These are phyloP conservation scores for Spiraea crenata DNA, from an alignment of 331 rosid species.

Conservation along the genomic window DNA sequence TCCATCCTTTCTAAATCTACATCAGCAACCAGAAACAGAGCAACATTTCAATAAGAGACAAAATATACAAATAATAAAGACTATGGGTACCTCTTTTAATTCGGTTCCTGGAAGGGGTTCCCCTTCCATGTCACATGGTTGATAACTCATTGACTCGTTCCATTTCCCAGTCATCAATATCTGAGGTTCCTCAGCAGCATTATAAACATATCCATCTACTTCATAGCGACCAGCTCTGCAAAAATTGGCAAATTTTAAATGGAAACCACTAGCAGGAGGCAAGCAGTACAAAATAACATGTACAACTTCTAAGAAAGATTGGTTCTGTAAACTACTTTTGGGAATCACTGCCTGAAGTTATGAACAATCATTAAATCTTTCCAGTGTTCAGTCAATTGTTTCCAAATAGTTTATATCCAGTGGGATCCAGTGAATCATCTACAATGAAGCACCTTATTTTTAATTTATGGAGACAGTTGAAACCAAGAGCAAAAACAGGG, in stretches of 20 bases:
- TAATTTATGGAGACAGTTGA: not conserved
- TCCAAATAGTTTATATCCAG: not conserved
- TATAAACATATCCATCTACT: slow-evolving; percentile 93
- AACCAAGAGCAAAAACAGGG: not conserved
- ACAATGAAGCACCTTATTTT: not conserved
- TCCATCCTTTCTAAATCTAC: not conserved
- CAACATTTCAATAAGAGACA: slow-evolving; percentile 1
- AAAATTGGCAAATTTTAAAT: slow-evolving; percentile 14
- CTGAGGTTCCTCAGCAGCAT: slow-evolving; percentile 85
- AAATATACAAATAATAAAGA: not conserved
- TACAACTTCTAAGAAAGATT: not conserved
- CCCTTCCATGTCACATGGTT: slow-evolving; percentile 86
- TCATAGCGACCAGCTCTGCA: slow-evolving; percentile 90
- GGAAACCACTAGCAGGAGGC: slow-evolving; percentile 17
- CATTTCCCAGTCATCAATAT: slow-evolving; percentile 90
- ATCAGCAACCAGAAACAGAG: not conserved
- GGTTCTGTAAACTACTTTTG: not conserved
- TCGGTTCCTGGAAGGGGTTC: slow-evolving; percentile 82
- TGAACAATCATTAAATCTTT: not conserved
- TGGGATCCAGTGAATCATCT: not conserved
- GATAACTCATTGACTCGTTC: slow-evolving; percentile 77
- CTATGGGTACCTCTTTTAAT: slow-evolving; percentile 68
- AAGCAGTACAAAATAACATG: not conserved
- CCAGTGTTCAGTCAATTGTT: not conserved
- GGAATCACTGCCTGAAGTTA: not conserved